Evolutionary conservation across 2,329 filamentous ascomycete species (phyloP).

Genomic region (Pseudophaeomoniella oleicola): DNA sequence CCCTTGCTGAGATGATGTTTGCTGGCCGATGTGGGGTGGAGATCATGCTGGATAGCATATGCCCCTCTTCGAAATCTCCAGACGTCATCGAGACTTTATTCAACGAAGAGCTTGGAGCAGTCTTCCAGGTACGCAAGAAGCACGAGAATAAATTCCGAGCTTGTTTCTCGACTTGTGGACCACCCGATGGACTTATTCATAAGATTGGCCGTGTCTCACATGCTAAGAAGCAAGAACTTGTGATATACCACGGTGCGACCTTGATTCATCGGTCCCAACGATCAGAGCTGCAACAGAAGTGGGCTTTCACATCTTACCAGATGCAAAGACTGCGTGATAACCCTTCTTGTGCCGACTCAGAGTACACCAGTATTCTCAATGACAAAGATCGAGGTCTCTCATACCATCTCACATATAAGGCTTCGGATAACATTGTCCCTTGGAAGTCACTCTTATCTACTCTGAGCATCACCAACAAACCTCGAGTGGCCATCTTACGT

Average conservation of each 20-base stretch:
- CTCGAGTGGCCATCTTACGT: constrained; percentile 78
- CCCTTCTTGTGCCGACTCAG: constrained; percentile 68
- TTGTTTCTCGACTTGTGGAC: constrained; percentile 82
- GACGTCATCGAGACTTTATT: constrained; percentile 68
- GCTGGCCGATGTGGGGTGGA: constrained; percentile 82
- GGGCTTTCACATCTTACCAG: constrained; percentile 75
- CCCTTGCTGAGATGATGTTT: constrained; percentile 95
- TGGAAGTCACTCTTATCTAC: constrained; percentile 37
- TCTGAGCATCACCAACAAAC: constrained; percentile 46
- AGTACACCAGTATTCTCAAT: constrained; percentile 62
- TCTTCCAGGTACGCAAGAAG: constrained; percentile 82
- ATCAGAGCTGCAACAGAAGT: constrained; percentile 66
- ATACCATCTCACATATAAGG: constrained; percentile 70
- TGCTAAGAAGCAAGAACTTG: constrained; percentile 57
- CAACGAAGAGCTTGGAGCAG: constrained; percentile 89
- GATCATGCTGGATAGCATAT: constrained; percentile 61
- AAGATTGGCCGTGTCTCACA: constrained; percentile 66
- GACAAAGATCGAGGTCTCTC: constrained; percentile 66
- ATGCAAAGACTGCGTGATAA: constrained; percentile 90
- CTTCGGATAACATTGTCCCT: constrained; percentile 61
- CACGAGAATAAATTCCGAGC: constrained; percentile 76
- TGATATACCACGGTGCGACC: constrained; percentile 56
- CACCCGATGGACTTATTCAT: constrained; percentile 65
- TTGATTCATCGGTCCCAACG: constrained; percentile 57
- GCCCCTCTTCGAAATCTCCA: constrained; percentile 43